A percentile compares a stretch with the other conserved stretches of the same genome.
Evolutionary conservation across 2,329 filamentous ascomycete species (phyloP).

Genomic region (Cytospora schulzeri): DNA sequence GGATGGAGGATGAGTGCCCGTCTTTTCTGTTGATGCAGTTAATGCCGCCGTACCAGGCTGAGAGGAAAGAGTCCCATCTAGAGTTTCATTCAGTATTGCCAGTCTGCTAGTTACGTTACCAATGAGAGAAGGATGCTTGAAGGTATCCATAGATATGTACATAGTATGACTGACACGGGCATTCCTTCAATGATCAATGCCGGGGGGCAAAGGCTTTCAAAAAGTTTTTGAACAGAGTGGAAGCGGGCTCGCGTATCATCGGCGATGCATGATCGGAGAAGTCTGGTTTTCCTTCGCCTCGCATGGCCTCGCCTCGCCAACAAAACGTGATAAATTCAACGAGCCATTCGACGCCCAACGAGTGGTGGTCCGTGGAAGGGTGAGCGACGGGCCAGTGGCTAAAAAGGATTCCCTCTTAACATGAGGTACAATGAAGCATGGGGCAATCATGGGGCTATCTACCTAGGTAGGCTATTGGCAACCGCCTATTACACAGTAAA

Average conservation of each 20-base stretch:
- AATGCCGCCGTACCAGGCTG: not conserved
- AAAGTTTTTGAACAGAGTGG: not conserved
- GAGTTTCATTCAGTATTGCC: not conserved
- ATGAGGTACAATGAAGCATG: not conserved
- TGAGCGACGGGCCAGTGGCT: not conserved
- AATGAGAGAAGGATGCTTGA: not conserved
- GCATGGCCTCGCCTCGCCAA: slow-evolving; percentile 19
- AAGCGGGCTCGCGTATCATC: not conserved
- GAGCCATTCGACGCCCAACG: slow-evolving; percentile 22
- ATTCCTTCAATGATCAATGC: not conserved
- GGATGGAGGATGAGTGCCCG: not conserved
- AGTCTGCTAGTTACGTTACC: not conserved
- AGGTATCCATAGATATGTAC: too few species aligned
- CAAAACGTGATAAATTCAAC: slow-evolving; percentile 21
- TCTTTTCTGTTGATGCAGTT: not conserved
- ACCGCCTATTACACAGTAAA: too few species aligned
- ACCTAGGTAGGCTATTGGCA: too few species aligned
- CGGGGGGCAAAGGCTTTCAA: not conserved
- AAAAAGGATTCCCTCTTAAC: not conserved
- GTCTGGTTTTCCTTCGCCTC: slow-evolving; percentile 12
- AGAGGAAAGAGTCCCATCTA: not conserved
- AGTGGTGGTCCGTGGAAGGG: slow-evolving; percentile 4
- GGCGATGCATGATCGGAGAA: not conserved
- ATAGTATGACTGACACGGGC: not conserved
- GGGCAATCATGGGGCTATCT: too few species aligned